phyloP scores from a whole-genome alignment of 202 grass and related monocot genomes.

The Saccharum hybrid region DNA sequence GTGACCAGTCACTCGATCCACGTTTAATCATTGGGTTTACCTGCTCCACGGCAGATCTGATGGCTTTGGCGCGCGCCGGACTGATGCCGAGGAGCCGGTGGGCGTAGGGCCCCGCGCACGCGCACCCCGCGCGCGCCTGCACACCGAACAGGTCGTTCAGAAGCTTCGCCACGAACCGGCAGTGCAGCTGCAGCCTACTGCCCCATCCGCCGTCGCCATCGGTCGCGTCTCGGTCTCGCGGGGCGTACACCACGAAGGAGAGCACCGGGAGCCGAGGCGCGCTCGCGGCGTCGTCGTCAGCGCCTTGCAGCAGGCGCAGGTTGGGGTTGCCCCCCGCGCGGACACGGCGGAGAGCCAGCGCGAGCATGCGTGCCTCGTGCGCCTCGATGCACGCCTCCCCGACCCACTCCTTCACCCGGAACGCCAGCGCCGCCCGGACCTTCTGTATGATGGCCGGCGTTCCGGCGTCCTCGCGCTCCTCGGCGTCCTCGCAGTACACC shows the following conservation, averaged over 20 bases:
- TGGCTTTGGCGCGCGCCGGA: slow-evolving; percentile 45
- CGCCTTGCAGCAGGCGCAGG: slow-evolving; percentile 42
- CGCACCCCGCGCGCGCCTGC: slow-evolving; percentile 61
- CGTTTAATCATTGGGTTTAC: too few relatives aligned
- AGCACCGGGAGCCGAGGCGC: slow-evolving; percentile 46
- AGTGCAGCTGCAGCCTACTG: slow-evolving; percentile 51
- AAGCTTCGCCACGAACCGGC: slow-evolving; percentile 58
- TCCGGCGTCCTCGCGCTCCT: slow-evolving; percentile 64
- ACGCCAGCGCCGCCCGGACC: slow-evolving; percentile 55
- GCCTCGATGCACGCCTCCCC: slow-evolving; percentile 36
- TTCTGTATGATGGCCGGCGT: slow-evolving; percentile 67
- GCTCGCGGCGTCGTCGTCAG: not conserved
- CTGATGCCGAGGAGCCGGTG: slow-evolving; percentile 57
- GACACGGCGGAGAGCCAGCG: slow-evolving; percentile 16
- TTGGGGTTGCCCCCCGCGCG: slow-evolving; percentile 24
- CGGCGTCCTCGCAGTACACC: slow-evolving; percentile 52
- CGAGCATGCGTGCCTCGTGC: slow-evolving; percentile 27
- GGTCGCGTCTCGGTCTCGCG: not conserved
- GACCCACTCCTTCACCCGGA: slow-evolving; percentile 62
- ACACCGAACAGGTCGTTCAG: slow-evolving; percentile 66
- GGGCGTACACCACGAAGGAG: slow-evolving; percentile 44
- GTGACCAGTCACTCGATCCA: too few relatives aligned
- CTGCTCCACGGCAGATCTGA: slow-evolving; percentile 45
- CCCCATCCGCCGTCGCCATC: not conserved
- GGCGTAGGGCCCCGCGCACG: slow-evolving; percentile 63